Percentiles rank a stretch among this genome's conserved stretches.
Evolutionary conservation across 345 rosid species (phyloP).

Genomic region (Hibiscus syriacus): DNA sequence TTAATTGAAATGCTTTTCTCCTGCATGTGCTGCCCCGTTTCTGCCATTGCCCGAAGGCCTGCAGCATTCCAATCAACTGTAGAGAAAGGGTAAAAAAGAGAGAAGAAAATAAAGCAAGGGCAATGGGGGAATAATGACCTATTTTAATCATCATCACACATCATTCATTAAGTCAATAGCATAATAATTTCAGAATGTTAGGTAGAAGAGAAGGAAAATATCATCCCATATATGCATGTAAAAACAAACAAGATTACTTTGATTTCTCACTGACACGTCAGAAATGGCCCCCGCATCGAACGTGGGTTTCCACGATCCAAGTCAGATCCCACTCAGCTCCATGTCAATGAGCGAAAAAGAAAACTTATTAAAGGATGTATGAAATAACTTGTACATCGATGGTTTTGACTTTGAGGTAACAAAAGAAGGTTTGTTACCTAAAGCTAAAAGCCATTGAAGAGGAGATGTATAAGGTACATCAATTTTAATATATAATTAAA

Average conservation of each 20-base stretch:
- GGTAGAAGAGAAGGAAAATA: constrained; percentile 1
- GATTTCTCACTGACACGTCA: neutral
- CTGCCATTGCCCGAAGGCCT: neutral
- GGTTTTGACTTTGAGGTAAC: neutral
- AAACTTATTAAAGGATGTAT: too few species aligned
- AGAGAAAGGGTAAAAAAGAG: neutral
- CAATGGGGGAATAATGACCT: neutral
- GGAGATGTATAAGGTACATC: too few species aligned
- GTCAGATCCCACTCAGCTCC: constrained; percentile 30
- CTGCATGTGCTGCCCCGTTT: neutral
- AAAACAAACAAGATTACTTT: constrained; percentile 1
- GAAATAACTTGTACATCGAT: neutral
- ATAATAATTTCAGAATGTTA: neutral
- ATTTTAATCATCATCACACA: neutral
- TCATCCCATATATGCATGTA: neutral
- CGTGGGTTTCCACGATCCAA: constrained; percentile 17
- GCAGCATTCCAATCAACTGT: neutral
- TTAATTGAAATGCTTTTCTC: neutral
- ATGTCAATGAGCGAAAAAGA: too few species aligned
- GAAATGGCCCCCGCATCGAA: constrained; percentile 11
- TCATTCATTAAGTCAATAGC: neutral
- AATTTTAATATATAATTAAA: too few species aligned
- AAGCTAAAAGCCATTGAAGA: constrained; percentile 12
- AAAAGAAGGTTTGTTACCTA: neutral
- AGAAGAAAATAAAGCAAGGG: neutral